phyloP scores from a whole-genome alignment of 2,329 filamentous ascomycete genomes.

The Huntiella bhutanensis region DNA sequence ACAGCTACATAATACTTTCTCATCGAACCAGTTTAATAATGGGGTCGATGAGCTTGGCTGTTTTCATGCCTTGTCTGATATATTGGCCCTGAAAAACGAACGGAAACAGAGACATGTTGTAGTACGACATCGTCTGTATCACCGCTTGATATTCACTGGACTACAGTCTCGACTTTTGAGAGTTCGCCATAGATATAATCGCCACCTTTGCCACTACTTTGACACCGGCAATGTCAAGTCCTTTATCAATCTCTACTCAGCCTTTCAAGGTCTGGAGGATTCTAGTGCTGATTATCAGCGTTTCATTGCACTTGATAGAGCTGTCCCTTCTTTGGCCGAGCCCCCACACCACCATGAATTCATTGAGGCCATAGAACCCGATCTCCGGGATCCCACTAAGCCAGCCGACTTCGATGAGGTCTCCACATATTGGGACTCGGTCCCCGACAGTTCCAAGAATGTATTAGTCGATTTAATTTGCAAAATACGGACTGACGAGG shows the following conservation, averaged over 20 bases:
- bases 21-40: background rate
- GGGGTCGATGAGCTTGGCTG: conserved; percentile 46
- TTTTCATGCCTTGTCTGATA: conserved; percentile 57
- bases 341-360: no score
- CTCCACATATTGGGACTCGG: no score
- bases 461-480: no score
- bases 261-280: conserved; percentile 59
- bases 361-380: no score
- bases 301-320: no score
- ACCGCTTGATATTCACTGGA: conserved; percentile 55
- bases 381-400: no score
- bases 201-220: conserved; percentile 61
- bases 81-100: conserved; percentile 60
- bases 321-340: no score
- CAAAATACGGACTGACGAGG: conserved; percentile 58
- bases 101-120: conserved; percentile 64
- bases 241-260: conserved; percentile 57
- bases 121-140: conserved; percentile 53
- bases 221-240: conserved; percentile 59
- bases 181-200: conserved; percentile 55
- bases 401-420: no score
- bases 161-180: conserved; percentile 56
- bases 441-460: no score
- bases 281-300: conserved; percentile 51
- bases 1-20: no score